Evolutionary conservation across 192 early-diverging fungal species (phyloP), one percentile per base, ranked within the genome.

Genomic region (Backusella australiensis): DNA sequence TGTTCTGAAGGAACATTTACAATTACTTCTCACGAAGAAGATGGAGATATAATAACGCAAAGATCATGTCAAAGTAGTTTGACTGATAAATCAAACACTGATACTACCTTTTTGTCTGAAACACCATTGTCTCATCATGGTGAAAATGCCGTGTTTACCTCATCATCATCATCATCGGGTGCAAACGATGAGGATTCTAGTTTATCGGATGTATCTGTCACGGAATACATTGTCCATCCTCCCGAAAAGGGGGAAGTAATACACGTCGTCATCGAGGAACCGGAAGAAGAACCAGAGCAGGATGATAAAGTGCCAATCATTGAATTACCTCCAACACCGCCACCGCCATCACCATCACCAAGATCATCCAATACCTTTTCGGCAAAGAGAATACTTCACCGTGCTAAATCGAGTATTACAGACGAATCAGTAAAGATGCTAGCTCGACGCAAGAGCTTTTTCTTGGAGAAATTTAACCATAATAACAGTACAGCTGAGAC

Each of bases 381-480:
- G 35, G 36, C 68, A 21, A 69, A 69, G n/a, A 35, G 38, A 23
- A 69, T 69, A 12, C 38, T 69, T 39, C 68, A 69, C 39, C 68
- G 68, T 38, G 68, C 68, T 12, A 69, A 38, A 69, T 69, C 68
- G 12, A 69, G 68, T 21, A 69, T 69, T n/a, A 69, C 34, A 11
- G 68, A 69, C 3, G 68, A 69, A 39, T 69, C 68, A 23, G 68
- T 69, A 41, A 35, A 38, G 7, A 69, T 39, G 19, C 5, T 69
- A 21, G 68, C 35, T 38, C 34, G 68, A 29, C 34, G 68, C 12
- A 69, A 35, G 8, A 69, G 68, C 8, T 23, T 38, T 6, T 69
- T 69, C 36, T 39, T 69, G 38, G 68, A 69, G 23, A 69, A 69
- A n/a, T 39, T 63, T 29, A 63, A 29, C 12, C 56, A 63, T 29